A percentile compares a stretch with the other conserved stretches of the same genome.
Conservation (phyloP, 257 asterid species). For the Nicotiana knightiana region DNA sequence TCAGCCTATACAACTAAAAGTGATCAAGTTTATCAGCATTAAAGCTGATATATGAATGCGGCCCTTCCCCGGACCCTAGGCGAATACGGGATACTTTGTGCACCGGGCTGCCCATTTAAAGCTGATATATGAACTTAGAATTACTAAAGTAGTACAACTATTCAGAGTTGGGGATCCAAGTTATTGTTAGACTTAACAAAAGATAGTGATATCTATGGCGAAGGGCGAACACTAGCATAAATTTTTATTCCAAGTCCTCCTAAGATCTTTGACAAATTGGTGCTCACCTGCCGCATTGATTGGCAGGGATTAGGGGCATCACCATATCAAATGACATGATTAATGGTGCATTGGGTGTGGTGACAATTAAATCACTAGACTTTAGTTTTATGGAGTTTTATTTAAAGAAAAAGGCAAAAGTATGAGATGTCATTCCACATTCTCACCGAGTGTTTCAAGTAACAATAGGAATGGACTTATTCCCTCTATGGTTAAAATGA, state of each 20-base stretch:
- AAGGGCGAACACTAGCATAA: neutral
- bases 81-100: too few relatives aligned
- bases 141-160: neutral
- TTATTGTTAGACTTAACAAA: neutral
- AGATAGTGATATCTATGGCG: too few relatives aligned
- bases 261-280: neutral
- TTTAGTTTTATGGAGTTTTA: neutral
- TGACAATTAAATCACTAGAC: neutral
- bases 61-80: too few relatives aligned
- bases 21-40: neutral
- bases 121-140: neutral
- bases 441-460: neutral
- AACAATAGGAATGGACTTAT: neutral
- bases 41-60: neutral
- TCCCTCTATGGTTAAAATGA: neutral
- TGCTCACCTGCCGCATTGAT: neutral
- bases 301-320: neutral
- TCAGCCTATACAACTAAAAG: neutral
- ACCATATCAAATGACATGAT: neutral
- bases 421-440: neutral
- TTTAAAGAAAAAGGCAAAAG: neutral
- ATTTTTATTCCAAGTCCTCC: neutral
- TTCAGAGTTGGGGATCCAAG: neutral
- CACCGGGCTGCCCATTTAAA: neutral
- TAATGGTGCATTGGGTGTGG: neutral